phyloP scores from a whole-genome alignment of 805 yeast genomes.

The Hanseniaspora thailandica region DNA sequence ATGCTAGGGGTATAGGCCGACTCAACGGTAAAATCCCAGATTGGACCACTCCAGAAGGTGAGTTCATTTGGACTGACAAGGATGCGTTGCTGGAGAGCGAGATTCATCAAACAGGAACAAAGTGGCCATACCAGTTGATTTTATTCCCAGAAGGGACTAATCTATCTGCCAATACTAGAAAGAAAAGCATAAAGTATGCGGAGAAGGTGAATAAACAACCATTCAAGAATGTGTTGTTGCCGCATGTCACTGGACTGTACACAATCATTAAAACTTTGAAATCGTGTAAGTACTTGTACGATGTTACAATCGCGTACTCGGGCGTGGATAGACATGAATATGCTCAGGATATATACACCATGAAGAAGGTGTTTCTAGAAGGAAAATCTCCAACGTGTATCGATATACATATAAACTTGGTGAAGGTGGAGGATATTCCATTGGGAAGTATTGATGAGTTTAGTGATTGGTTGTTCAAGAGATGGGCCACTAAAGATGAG shows the following conservation, averaged over 20 bases:
- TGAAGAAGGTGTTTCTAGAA: constrained; percentile 48
- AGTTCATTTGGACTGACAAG: constrained; percentile 20
- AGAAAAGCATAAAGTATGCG: constrained; percentile 48
- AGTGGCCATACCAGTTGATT: constrained; percentile 56
- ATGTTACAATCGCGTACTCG: constrained; percentile 71
- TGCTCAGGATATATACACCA: constrained; percentile 68
- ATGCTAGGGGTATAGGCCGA: constrained; percentile 48
- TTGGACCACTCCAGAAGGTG: constrained; percentile 24
- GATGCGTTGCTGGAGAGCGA: neutral
- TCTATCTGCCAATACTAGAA: constrained; percentile 52
- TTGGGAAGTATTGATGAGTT: constrained; percentile 43
- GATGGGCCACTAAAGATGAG: constrained; percentile 72
- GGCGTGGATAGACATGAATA: constrained; percentile 52
- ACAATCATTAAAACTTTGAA: constrained; percentile 47
- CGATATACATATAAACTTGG: constrained; percentile 52
- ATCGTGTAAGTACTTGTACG: constrained; percentile 54
- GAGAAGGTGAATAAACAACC: constrained; percentile 37
- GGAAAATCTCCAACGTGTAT: constrained; percentile 65
- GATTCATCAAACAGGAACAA: constrained; percentile 22
- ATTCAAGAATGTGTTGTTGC: constrained; percentile 60
- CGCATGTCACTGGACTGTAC: constrained; percentile 71
- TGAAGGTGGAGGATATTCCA: constrained; percentile 53
- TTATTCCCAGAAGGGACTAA: constrained; percentile 95
- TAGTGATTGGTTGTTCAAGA: constrained; percentile 58
- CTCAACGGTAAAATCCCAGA: constrained; percentile 31